Conservation (phyloP, 2,329 filamentous ascomycete genomes). For the Penicillium digitatum region DNA sequence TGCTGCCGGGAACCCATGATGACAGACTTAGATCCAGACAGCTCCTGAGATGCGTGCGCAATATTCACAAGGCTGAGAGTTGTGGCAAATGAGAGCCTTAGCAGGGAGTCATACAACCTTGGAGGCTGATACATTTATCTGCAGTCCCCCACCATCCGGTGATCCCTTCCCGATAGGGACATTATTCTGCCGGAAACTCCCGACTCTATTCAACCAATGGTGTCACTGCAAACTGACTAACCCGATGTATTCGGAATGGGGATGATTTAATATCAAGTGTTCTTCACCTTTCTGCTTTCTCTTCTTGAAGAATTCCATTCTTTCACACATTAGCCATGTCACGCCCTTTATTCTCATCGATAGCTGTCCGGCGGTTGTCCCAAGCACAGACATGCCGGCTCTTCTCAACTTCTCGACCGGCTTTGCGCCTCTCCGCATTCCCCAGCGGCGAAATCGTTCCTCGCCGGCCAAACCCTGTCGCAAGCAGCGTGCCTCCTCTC, state of each 20-base stretch:
- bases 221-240: constrained; percentile 31
- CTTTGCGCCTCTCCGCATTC: constrained; percentile 30
- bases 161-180: constrained; percentile 8
- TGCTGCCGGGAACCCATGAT: constrained; percentile 31
- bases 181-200: constrained; percentile 28
- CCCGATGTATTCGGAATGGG: constrained; percentile 20
- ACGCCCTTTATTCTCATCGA: constrained; percentile 25
- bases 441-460: constrained; percentile 22
- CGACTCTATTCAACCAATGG: constrained; percentile 30
- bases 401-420: constrained; percentile 24
- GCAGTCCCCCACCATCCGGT: constrained; percentile 14
- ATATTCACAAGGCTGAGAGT: neutral
- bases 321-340: constrained; percentile 27
- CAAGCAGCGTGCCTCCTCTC: neutral
- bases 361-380: constrained; percentile 23
- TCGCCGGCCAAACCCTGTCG: constrained; percentile 14
- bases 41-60: neutral
- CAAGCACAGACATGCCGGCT: constrained; percentile 17
- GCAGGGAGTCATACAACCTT: neutral
- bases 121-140: neutral
- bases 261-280: constrained; percentile 25
- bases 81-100: neutral
- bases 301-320: neutral
- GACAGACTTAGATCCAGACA: neutral
- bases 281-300: neutral